Base-by-base conservation (phyloP, 805 yeast genomes). In the Lachancea fermentati region DNA sequence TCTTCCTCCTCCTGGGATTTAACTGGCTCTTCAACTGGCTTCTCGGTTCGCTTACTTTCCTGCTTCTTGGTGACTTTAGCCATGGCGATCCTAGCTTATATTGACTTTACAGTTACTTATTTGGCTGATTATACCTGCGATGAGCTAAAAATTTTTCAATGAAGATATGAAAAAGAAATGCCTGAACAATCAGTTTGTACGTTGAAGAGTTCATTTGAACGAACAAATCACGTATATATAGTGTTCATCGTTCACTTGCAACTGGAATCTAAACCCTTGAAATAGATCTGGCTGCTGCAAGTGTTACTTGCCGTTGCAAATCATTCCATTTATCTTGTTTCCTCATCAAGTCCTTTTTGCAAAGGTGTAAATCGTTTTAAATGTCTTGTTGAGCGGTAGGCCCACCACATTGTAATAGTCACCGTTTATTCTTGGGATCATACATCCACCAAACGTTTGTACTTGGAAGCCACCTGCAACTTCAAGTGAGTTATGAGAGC, bases 401-500 rank as follows among this genome's bases (percentile, higher is more conserved):
- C 98, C 98, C 3, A 91, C 91, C 11, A 86, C 84, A 57, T 87
- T 91, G 61, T 72, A 78, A 55, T 75, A 85, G 57, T 91, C 97
- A 0, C 98, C 98, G 1, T 70, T 69, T 9, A 88, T 72, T 12
- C 64, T 62, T 15, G 68, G 61, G 48, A 93, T 76, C 47, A 91
- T 63, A 28, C 80, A 54, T 1, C 83, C 78, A 2, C 94, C 93
- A 7, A 59, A 57, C 0, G 81, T 85, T 62, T 91, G 97, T 44
- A 83, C 79, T 51, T 79, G 79, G 65, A 85, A 89, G 1, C 98
- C 98, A 4, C 97, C 98, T 2, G 97, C 96, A 1, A 85, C 97
- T 35, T 73, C 72, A 5, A 69, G 41, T 1, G 93, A 97, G 57
- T 91, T 97, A 16, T 73, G 81, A 2, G 79, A 65, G 2, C 70